Conservation (phyloP, 1,139 yeast species). For the Hyphopichia wangnamkhiaoensis region DNA sequence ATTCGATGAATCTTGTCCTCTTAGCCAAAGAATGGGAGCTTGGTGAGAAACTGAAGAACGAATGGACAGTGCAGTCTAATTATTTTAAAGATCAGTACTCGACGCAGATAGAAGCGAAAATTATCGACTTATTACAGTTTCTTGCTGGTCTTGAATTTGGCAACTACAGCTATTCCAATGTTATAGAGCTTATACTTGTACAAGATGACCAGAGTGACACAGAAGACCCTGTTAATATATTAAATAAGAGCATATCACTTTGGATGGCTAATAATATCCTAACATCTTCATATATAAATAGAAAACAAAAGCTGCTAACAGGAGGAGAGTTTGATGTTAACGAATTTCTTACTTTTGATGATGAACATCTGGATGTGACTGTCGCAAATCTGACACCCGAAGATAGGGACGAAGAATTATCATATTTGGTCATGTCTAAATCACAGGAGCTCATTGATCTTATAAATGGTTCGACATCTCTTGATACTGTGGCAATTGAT, state of each 20-base stretch:
- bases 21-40: constrained; percentile 8
- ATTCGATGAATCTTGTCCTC: constrained; percentile 19
- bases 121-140: constrained; percentile 15
- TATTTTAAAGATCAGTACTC: constrained; percentile 16
- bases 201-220: constrained; percentile 9
- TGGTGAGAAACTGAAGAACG: background rate
- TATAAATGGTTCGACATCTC: constrained; percentile 10
- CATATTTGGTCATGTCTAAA: constrained; percentile 23
- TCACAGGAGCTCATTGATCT: constrained; percentile 28
- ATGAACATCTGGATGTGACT: constrained; percentile 11
- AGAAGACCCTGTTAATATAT: constrained; percentile 2
- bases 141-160: constrained; percentile 9
- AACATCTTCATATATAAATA: constrained; percentile 1
- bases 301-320: background rate
- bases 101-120: constrained; percentile 15
- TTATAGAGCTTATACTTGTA: background rate
- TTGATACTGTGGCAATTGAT: constrained; percentile 1
- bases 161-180: background rate
- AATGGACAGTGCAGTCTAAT: background rate
- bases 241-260: constrained; percentile 20
- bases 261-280: constrained; percentile 33
- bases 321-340: constrained; percentile 20
- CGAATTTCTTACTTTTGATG: constrained; percentile 26
- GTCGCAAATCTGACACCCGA: constrained; percentile 6
- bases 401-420: constrained; percentile 14